A percentile compares a stretch with the other conserved stretches of the same genome.
Conservation (phyloP, 2,329 filamentous ascomycete genomes). For the Sporothrix euskadiensis region DNA sequence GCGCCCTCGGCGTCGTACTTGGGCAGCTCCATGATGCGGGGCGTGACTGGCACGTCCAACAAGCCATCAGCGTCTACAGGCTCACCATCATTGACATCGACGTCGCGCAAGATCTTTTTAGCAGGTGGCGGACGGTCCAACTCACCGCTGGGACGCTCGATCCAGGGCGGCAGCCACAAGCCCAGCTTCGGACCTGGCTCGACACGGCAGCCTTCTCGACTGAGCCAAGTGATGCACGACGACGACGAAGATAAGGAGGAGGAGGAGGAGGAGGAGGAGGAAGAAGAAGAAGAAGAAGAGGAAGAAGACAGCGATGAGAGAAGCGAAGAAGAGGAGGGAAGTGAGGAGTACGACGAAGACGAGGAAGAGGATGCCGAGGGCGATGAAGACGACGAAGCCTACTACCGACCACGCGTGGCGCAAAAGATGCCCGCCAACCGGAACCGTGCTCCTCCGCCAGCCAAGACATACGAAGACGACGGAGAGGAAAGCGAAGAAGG, state of each 20-base stretch:
- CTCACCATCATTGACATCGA: conserved; percentile 11
- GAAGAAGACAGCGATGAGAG: conserved; percentile 42
- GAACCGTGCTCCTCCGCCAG: conserved; percentile 41
- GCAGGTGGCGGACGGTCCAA: conserved; percentile 35
- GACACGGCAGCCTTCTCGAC: conserved; percentile 49
- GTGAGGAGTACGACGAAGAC: conserved; percentile 33
- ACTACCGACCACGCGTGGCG: conserved; percentile 3
- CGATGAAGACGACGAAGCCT: conserved; percentile 25
- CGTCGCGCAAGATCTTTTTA: conserved; percentile 28
- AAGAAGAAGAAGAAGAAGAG: conserved; percentile 45
- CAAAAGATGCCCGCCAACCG: background rate
- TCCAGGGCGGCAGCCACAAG: conserved; percentile 37
- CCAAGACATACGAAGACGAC: conserved; percentile 17
- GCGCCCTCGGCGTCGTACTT: conserved; percentile 57
- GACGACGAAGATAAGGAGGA: conserved; percentile 44
- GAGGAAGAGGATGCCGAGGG: conserved; percentile 25
- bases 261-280: conserved; percentile 45
- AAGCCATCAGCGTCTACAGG: background rate
- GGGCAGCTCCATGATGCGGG: conserved; percentile 55
- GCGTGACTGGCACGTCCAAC: conserved; percentile 32
- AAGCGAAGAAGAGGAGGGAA: conserved; percentile 38
- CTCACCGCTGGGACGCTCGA: conserved; percentile 52
- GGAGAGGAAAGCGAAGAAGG: conserved; percentile 44
- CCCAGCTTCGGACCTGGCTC: conserved; percentile 10
- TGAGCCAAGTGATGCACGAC: conserved; percentile 49